Percentiles rank a stretch among this genome's conserved stretches.
These are phyloP conservation scores for Termitomyces sp. DNA, from an alignment of 768 basidiomycete species.

Conservation along the genomic window DNA sequence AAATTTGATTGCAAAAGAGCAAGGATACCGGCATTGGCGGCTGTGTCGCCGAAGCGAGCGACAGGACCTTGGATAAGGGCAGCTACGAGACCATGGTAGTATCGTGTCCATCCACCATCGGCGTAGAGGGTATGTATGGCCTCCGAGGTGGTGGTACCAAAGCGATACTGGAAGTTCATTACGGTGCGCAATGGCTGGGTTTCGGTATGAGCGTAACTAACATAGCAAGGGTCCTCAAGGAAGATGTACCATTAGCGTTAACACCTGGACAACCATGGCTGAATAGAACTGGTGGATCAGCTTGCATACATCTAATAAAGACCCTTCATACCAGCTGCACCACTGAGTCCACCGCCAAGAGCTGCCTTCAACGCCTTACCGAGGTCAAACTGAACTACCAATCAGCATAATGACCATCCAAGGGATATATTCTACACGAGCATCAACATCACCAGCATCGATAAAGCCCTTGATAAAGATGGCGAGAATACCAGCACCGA, in stretches of 20 bases:
- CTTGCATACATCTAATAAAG: neutral
- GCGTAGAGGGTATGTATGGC: constrained; percentile 63
- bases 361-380: constrained; percentile 72
- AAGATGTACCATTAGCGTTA: constrained; percentile 66
- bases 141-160: constrained; percentile 67
- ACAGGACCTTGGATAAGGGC: constrained; percentile 85
- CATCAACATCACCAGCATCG: constrained; percentile 62
- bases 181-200: constrained; percentile 82
- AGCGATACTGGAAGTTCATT: constrained; percentile 96
- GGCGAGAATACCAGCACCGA: constrained; percentile 33
- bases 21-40: constrained; percentile 88
- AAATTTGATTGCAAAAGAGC: constrained; percentile 77
- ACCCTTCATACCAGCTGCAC: constrained; percentile 60
- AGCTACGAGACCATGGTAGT: constrained; percentile 82
- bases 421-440: constrained; percentile 25
- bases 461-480: constrained; percentile 68
- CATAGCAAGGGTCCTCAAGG: neutral
- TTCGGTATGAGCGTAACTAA: constrained; percentile 4
- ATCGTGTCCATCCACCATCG: constrained; percentile 79
- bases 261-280: constrained; percentile 94
- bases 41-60: constrained; percentile 91
- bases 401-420: neutral
- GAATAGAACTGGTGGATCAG: neutral
- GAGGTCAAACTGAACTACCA: constrained; percentile 64
- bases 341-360: constrained; percentile 85